These are phyloP conservation scores for Camelina sativa DNA, from an alignment of 345 rosid genomes.

Conservation along the genomic window DNA sequence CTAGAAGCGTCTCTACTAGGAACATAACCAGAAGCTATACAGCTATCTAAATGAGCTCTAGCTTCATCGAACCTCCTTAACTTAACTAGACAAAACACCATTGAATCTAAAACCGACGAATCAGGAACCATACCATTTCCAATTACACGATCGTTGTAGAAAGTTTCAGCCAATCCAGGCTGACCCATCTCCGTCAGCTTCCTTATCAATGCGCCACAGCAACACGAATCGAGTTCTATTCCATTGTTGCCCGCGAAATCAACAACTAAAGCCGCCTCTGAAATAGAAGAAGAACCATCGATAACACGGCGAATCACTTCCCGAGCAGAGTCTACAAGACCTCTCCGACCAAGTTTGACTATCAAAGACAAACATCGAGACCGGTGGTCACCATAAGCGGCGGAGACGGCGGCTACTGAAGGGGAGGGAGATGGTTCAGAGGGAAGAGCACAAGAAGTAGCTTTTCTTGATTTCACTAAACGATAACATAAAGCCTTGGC, in stretches of 20 bases:
- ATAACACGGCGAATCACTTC: slow-evolving; percentile 52
- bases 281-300: slow-evolving; percentile 42
- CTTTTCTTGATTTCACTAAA: slow-evolving; percentile 46
- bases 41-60: slow-evolving; percentile 50
- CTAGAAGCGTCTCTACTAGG: slow-evolving; percentile 48
- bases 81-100: slow-evolving; percentile 59
- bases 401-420: slow-evolving; percentile 16
- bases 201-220: slow-evolving; percentile 46
- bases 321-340: slow-evolving; percentile 51
- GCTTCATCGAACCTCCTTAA: slow-evolving; percentile 65
- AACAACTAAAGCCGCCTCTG: slow-evolving; percentile 48
- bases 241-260: slow-evolving; percentile 52
- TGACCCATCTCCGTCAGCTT: slow-evolving; percentile 55
- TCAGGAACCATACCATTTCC: slow-evolving; percentile 54
- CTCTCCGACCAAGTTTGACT: slow-evolving; percentile 51
- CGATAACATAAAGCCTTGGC: slow-evolving; percentile 32
- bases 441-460: slow-evolving; percentile 45
- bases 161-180: slow-evolving; percentile 47
- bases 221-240: slow-evolving; percentile 49
- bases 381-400: slow-evolving; percentile 44
- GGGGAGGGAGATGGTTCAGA: slow-evolving; percentile 38
- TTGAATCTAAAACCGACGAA: slow-evolving; percentile 50
- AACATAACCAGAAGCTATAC: slow-evolving; percentile 42
- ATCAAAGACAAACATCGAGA: slow-evolving; percentile 53
- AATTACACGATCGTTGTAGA: slow-evolving; percentile 48